Conservation (phyloP, 768 basidiomycete species). For the Suillus plorans region DNA sequence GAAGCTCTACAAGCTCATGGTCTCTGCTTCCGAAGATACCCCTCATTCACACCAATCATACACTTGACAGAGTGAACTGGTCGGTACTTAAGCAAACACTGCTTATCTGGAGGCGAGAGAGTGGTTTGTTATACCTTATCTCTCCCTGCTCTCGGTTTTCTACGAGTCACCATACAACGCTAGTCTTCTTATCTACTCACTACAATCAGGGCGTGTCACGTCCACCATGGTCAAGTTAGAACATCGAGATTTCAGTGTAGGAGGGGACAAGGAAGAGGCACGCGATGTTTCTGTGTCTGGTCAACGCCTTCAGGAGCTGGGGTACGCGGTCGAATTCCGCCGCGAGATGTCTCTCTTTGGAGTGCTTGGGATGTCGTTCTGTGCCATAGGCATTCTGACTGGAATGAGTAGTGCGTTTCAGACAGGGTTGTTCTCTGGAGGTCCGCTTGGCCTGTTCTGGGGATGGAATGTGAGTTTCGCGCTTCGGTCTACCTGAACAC, state of each 20-base stretch:
- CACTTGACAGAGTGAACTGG: neutral
- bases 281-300: slow-evolving; percentile 26
- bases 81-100: neutral
- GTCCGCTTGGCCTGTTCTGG: slow-evolving; percentile 59
- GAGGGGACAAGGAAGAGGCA: neutral
- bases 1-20: neutral
- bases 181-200: neutral
- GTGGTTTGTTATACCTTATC: neutral
- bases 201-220: neutral
- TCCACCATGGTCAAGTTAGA: neutral
- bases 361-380: slow-evolving; percentile 59
- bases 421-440: slow-evolving; percentile 57
- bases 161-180: neutral
- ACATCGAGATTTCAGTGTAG: neutral
- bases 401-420: slow-evolving; percentile 63
- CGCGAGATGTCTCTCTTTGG: slow-evolving; percentile 60
- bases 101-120: neutral
- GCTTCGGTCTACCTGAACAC: neutral
- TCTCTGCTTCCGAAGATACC: neutral
- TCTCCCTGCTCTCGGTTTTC: neutral
- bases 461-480: slow-evolving; percentile 53
- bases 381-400: slow-evolving; percentile 59
- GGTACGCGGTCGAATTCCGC: slow-evolving; percentile 54
- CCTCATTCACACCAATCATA: neutral
- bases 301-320: slow-evolving; percentile 47